phyloP scores from a whole-genome alignment of 495 filamentous ascomycete genomes.

The Aspergillus haitiensis region DNA sequence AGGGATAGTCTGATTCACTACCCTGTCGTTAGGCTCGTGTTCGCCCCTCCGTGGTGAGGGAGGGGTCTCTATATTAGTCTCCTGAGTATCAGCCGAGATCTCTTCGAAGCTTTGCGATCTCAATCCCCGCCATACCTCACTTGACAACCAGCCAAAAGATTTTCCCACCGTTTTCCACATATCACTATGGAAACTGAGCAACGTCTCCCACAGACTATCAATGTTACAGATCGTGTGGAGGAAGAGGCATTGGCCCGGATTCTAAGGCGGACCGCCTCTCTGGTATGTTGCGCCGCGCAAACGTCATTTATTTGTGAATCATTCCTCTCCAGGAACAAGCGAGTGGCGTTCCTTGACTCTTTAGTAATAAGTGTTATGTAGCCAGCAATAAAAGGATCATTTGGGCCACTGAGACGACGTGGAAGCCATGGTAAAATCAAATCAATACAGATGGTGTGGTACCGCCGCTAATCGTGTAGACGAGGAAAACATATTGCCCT shows the following conservation, averaged over 20 bases:
- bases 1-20: neutral
- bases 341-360: too few relatives aligned
- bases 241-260: slow-evolving; percentile 6
- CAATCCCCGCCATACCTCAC: neutral
- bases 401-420: neutral
- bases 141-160: neutral
- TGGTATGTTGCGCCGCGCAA: neutral
- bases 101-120: neutral
- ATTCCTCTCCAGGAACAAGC: neutral
- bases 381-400: neutral
- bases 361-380: neutral
- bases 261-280: neutral
- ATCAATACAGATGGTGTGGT: neutral
- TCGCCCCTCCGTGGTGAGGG: neutral
- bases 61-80: neutral
- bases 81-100: neutral
- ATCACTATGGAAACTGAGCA: neutral
- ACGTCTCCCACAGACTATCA: neutral
- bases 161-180: neutral
- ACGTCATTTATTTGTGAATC: neutral
- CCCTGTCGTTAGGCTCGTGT: neutral
- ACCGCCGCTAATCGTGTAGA: neutral
- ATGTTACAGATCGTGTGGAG: neutral
- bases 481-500: slow-evolving; percentile 1
- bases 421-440: slow-evolving; percentile 2